Percentiles rank a stretch among this genome's conserved stretches.
Conservation (phyloP, 2,329 filamentous ascomycete species). For the Aspergillus latus region DNA sequence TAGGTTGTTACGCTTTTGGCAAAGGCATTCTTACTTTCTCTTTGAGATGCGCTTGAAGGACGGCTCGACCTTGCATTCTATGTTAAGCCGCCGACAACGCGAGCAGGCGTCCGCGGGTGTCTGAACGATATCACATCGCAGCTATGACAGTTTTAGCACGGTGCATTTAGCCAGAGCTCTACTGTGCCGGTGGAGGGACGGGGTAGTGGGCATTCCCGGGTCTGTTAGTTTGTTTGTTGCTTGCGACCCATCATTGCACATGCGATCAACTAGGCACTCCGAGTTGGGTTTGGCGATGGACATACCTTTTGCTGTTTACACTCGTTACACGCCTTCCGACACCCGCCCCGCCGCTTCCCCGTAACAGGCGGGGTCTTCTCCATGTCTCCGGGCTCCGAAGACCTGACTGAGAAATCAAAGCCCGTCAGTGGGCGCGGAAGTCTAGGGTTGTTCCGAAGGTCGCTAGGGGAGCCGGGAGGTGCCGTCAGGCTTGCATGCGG, state of each 20-base stretch:
- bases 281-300: slow-evolving; percentile 5
- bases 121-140: slow-evolving; percentile 65
- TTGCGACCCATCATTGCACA: no score
- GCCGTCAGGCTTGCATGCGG: slow-evolving; percentile 28
- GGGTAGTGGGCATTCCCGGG: not conserved
- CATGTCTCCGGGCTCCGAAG: slow-evolving; percentile 38
- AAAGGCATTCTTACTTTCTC: slow-evolving; percentile 40
- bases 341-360: slow-evolving; percentile 44
- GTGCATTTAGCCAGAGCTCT: slow-evolving; percentile 20
- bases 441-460: slow-evolving; percentile 37
- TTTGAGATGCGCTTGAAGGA: slow-evolving; percentile 67
- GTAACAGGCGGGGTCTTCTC: slow-evolving; percentile 49
- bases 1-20: not conserved
- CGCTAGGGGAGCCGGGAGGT: slow-evolving; percentile 29
- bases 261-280: not conserved
- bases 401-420: slow-evolving; percentile 32
- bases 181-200: not conserved
- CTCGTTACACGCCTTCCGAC: slow-evolving; percentile 62
- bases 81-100: slow-evolving; percentile 61
- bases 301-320: slow-evolving; percentile 67
- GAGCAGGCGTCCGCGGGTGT: slow-evolving; percentile 62
- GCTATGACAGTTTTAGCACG: slow-evolving; percentile 40
- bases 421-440: slow-evolving; percentile 32
- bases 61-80: slow-evolving; percentile 64
- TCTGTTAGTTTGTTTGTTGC: not conserved